Percentiles rank a stretch among this genome's conserved stretches.
Conservation (phyloP, 495 filamentous ascomycete species). For the Hypomontagnella monticulosa region DNA sequence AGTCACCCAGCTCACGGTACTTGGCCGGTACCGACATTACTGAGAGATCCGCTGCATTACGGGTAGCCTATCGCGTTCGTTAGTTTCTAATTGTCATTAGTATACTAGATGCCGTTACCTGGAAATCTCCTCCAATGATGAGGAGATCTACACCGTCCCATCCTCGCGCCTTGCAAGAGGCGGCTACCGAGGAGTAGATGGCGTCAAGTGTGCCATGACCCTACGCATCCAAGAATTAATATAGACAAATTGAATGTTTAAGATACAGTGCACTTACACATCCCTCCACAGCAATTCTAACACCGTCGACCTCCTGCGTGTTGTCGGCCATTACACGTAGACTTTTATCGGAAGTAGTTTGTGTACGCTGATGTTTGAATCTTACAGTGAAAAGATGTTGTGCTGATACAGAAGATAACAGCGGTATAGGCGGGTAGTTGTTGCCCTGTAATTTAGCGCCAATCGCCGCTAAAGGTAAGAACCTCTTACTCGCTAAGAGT, state of each 20-base stretch:
- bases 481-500: conserved; percentile 13
- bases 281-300: conserved; percentile 74
- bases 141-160: conserved; percentile 84
- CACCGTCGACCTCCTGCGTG: conserved; percentile 48
- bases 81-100: background rate
- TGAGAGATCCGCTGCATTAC: conserved; percentile 86
- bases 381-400: background rate
- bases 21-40: conserved; percentile 87
- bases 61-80: conserved; percentile 64
- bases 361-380: background rate
- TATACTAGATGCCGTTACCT: conserved; percentile 60
- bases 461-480: conserved; percentile 10
- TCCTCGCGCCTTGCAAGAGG: conserved; percentile 67
- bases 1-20: conserved; percentile 86
- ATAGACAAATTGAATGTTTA: background rate
- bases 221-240: conserved; percentile 51
- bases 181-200: conserved; percentile 81
- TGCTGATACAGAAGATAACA: background rate
- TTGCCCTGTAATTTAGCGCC: conserved; percentile 4
- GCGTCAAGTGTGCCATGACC: conserved; percentile 90
- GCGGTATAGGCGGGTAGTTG: background rate
- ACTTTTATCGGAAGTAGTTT: background rate
- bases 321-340: conserved; percentile 9
- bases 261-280: conserved; percentile 68
- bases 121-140: conserved; percentile 92